Percentiles rank a stretch among this genome's conserved stretches.
These are phyloP conservation scores for Candida anglica DNA, from an alignment of 805 yeast genomes.

Conservation along the genomic window DNA sequence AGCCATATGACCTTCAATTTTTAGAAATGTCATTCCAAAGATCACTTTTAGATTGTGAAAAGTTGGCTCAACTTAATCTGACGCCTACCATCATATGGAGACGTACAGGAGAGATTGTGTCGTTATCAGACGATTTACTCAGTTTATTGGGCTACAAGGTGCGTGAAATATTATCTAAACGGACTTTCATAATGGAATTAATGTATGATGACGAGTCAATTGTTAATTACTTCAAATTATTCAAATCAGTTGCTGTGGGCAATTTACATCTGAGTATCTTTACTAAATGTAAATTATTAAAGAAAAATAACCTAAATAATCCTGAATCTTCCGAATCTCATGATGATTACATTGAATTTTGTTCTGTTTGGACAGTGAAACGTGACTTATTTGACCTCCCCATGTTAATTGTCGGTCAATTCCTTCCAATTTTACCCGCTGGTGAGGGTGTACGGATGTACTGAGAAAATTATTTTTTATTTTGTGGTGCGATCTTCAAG, in stretches of 20 bases:
- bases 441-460: constrained; percentile 31
- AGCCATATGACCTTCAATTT: constrained; percentile 64
- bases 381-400: constrained; percentile 83
- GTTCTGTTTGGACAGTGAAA: constrained; percentile 82
- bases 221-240: constrained; percentile 65
- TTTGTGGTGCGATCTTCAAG: too few species aligned
- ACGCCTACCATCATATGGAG: constrained; percentile 85
- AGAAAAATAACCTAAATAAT: constrained; percentile 15
- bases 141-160: constrained; percentile 62
- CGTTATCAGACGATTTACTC: constrained; percentile 70
- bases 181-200: constrained; percentile 70
- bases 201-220: constrained; percentile 75
- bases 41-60: constrained; percentile 41
- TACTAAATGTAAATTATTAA: constrained; percentile 47
- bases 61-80: constrained; percentile 49
- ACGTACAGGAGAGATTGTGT: constrained; percentile 80
- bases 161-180: constrained; percentile 52
- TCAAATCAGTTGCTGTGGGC: constrained; percentile 71
- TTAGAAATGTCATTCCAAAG: constrained; percentile 44
- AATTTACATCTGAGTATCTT: constrained; percentile 50
- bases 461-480: too few species aligned
- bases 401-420: constrained; percentile 79
- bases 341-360: constrained; percentile 50
- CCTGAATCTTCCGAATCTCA: constrained; percentile 5
- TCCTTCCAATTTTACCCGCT: constrained; percentile 54